Conservation (phyloP, 2,329 filamentous ascomycete genomes). For the Aspergillus pseudotamarii region DNA sequence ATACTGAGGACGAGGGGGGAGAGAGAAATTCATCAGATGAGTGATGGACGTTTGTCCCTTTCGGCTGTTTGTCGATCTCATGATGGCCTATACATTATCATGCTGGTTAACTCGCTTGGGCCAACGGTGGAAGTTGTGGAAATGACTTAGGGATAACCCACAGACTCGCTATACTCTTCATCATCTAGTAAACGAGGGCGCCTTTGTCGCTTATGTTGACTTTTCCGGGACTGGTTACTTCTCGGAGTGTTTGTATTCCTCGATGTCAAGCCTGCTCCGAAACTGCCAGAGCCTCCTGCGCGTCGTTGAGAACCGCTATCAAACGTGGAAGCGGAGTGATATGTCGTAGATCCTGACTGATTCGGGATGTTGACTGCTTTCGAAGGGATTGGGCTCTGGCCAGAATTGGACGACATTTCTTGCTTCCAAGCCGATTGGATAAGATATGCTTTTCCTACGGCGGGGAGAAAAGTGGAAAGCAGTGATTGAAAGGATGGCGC, state of each 20-base stretch:
- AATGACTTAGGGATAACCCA: constrained; percentile 48
- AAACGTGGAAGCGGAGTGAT: constrained; percentile 32
- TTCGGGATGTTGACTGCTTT: constrained; percentile 44
- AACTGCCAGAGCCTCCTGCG: constrained; percentile 43
- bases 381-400: constrained; percentile 37
- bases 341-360: constrained; percentile 36
- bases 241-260: constrained; percentile 50
- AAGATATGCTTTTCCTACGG: neutral
- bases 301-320: constrained; percentile 45
- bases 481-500: neutral
- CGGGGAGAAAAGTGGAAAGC: constrained; percentile 29
- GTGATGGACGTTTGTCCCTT: constrained; percentile 97
- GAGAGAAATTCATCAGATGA: constrained; percentile 88
- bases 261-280: constrained; percentile 43
- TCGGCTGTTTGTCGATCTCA: constrained; percentile 67
- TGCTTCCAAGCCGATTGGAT: constrained; percentile 3
- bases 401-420: constrained; percentile 47
- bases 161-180: constrained; percentile 81
- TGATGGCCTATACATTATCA: constrained; percentile 54
- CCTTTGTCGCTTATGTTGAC: constrained; percentile 81
- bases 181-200: constrained; percentile 76
- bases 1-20: constrained; percentile 71
- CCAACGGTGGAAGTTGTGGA: neutral
- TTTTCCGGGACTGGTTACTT: constrained; percentile 75
- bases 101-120: constrained; percentile 19